Conservation (phyloP, 192 early-diverging fungal species). For the Dissophora ornata region DNA sequence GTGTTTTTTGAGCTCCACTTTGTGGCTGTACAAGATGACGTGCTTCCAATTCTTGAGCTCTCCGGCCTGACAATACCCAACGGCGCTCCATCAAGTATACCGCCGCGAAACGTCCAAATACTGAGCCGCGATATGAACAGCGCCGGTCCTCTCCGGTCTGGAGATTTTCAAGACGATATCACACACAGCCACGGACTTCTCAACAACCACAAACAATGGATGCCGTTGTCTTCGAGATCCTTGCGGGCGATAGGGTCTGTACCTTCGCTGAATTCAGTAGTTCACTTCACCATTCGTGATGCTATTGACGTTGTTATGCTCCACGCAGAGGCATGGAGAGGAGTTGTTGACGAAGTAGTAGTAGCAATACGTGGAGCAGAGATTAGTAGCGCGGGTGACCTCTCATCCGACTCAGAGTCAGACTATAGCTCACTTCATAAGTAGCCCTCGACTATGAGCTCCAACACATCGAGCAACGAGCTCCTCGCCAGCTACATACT, state of each 20-base stretch:
- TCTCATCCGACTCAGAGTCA: constrained; percentile 3
- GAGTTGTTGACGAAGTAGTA: neutral
- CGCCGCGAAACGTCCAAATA: neutral
- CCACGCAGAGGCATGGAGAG: neutral
- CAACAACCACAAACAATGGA: neutral
- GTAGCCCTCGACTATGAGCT: constrained; percentile 9
- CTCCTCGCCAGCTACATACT: neutral
- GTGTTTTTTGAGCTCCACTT: constrained; percentile 31
- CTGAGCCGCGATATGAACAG: neutral
- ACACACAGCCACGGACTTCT: neutral
- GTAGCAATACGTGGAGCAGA: neutral
- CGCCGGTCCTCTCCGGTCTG: no score
- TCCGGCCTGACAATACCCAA: constrained; percentile 9
- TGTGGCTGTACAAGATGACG: constrained; percentile 8
- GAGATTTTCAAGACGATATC: no score
- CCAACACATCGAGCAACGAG: neutral
- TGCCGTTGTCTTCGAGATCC: neutral
- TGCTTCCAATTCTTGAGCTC: constrained; percentile 5
- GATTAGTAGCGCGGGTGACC: neutral
- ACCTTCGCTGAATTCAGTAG: neutral
- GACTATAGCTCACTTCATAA: constrained; percentile 1
- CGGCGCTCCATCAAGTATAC: neutral
- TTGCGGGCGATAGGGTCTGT: neutral
- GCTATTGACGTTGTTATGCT: constrained; percentile 6
- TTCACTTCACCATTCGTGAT: constrained; percentile 20